These are phyloP conservation scores for Tulasnella sp. DNA, from an alignment of 768 basidiomycete genomes.

Conservation along the genomic window DNA sequence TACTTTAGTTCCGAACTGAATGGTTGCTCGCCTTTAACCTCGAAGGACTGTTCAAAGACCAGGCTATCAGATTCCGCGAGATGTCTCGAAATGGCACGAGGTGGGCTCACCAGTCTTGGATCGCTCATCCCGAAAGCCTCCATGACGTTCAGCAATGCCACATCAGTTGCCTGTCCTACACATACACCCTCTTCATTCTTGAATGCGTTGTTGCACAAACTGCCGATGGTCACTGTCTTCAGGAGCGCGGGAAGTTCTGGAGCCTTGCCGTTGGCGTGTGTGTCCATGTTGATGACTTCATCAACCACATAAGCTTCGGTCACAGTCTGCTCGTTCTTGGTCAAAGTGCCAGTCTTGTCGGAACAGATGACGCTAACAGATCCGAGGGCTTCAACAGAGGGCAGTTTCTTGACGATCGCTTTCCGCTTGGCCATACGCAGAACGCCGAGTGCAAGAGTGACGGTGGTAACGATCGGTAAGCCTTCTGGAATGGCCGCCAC, in stretches of 20 bases:
- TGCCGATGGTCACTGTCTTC: constrained; percentile 72
- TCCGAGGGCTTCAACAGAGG: constrained; percentile 87
- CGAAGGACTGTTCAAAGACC: constrained; percentile 2
- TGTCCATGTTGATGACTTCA: constrained; percentile 58
- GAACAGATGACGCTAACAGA: constrained; percentile 97
- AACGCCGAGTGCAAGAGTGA: constrained; percentile 91
- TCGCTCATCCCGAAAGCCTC: constrained; percentile 56
- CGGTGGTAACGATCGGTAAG: constrained; percentile 91
- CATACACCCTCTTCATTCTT: constrained; percentile 59
- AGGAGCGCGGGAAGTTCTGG: constrained; percentile 46
- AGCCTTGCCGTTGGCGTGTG: constrained; percentile 19
- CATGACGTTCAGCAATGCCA: constrained; percentile 77
- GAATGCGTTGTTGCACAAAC: constrained; percentile 83
- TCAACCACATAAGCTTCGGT: constrained; percentile 82
- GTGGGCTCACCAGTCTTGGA: constrained; percentile 48
- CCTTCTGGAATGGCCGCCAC: constrained; percentile 99
- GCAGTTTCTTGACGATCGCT: constrained; percentile 94
- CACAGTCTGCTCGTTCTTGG: constrained; percentile 93
- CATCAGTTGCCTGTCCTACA: constrained; percentile 88
- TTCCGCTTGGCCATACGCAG: constrained; percentile 88
- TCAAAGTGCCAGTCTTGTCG: constrained; percentile 94
- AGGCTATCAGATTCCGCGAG: no score
- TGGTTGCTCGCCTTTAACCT: constrained; percentile 54
- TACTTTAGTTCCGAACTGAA: constrained; percentile 92
- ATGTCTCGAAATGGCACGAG: not conserved